Evolutionary conservation across 2,329 filamentous ascomycete genomes (phyloP), one percentile per base, ranked within the genome.

Genomic region (Penicillium sp.): DNA sequence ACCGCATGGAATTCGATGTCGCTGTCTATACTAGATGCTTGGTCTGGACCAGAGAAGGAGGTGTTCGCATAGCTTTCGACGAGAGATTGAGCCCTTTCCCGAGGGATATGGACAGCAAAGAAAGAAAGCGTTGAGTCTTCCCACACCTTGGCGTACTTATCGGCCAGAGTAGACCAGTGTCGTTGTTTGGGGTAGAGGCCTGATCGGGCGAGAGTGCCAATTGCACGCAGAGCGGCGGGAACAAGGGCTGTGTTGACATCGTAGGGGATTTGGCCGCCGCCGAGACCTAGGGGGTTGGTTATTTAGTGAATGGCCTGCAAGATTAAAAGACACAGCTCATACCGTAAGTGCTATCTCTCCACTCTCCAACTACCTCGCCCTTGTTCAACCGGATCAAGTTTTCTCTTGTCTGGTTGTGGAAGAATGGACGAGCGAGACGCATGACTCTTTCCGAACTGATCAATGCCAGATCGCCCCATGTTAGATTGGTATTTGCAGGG

Each of bases 221-320:
- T 86, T 2, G 84, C 79, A 10, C 81, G 77, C 0, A 88, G 75
- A 2, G 82, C 84, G 2, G 86, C 85, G 0, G 86, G 86, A 0
- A 82, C 82, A 0, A 88, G 74, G 1, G 83, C 85, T 0, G 83
- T 83, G 61, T 88, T 88, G 22, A 88, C 85, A 57, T 87, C 81
- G 63, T 85, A 88, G 0, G 86, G 85, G n/a, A 86, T 83, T 0
- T 81, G 77, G 2, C 83, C 85, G 32, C 83, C 83, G 1, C 83
- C 86, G 13, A 88, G 75, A 10, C 67, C 66, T 68, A 18, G 18
- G 40, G 14, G 13, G 4, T 39, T 40, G 46, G n/a, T 39, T 47
- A 50, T 22, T 16, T 32, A 8, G 13, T 45, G 16, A 21, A 29
- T 21, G 8, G 9, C 14, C 8, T 14, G n/a, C 3, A 6, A n/a